Conservation (phyloP, 805 yeast genomes). For the Kluyveromyces siamensis region DNA sequence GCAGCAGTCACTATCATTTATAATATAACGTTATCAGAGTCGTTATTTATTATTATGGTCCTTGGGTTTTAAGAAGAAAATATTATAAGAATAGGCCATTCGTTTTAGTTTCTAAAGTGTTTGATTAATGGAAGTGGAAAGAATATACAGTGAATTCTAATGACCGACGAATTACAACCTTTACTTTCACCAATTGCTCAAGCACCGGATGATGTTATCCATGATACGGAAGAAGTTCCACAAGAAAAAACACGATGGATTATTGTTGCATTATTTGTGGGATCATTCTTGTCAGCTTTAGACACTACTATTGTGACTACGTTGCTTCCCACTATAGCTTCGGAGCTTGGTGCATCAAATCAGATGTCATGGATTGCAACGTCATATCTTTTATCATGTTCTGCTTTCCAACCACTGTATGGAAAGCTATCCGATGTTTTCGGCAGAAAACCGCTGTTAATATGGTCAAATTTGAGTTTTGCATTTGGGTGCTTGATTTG, state of each 20-base stretch:
- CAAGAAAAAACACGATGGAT: slow-evolving; percentile 9
- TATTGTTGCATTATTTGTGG: slow-evolving; percentile 30
- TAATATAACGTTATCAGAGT: not conserved
- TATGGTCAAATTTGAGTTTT: slow-evolving; percentile 29
- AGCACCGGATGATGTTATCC: not conserved
- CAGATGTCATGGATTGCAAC: slow-evolving; percentile 45
- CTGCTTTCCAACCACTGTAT: slow-evolving; percentile 35
- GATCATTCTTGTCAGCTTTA: slow-evolving; percentile 49
- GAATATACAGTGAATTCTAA: not conserved
- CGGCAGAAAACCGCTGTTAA: slow-evolving; percentile 30
- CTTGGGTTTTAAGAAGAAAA: too few relatives aligned
- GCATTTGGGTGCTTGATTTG: slow-evolving; percentile 33
- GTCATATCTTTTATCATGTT: slow-evolving; percentile 32
- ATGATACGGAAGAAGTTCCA: not conserved
- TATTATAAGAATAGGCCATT: too few relatives aligned
- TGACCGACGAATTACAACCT: slow-evolving; percentile 1
- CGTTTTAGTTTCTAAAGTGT: too few relatives aligned
- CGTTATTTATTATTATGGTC: too few relatives aligned
- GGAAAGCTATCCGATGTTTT: slow-evolving; percentile 33
- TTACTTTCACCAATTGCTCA: slow-evolving; percentile 1
- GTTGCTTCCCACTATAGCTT: slow-evolving; percentile 51
- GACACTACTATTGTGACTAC: slow-evolving; percentile 62
- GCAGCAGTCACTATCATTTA: not conserved
- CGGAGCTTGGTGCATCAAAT: slow-evolving; percentile 53
- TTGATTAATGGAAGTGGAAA: not conserved